These are phyloP conservation scores for Emmonsiellopsis sp. DNA, from an alignment of 2,329 filamentous ascomycete species.

Conservation along the genomic window DNA sequence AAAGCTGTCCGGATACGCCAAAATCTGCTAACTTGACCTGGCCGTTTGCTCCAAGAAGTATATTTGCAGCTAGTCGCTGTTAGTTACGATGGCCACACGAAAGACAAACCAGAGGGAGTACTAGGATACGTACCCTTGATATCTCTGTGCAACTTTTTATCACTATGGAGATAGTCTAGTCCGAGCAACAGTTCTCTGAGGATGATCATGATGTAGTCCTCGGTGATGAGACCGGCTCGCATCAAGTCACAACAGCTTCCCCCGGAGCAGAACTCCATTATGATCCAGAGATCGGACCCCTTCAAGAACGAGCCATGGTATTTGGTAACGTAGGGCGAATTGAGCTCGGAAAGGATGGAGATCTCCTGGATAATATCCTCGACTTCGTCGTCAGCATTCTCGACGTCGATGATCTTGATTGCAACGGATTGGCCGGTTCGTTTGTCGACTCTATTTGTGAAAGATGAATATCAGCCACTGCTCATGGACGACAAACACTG, in stretches of 20 bases:
- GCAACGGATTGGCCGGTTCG: constrained; percentile 87
- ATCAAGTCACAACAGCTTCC: constrained; percentile 93
- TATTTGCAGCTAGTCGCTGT: constrained; percentile 64
- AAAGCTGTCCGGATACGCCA: constrained; percentile 89
- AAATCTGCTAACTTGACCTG: constrained; percentile 98
- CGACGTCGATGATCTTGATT: constrained; percentile 97
- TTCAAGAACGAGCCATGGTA: constrained; percentile 97
- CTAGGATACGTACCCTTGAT: constrained; percentile 62
- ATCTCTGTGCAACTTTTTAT: constrained; percentile 93
- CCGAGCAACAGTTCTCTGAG: constrained; percentile 81
- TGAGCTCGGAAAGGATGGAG: constrained; percentile 88
- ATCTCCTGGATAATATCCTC: constrained; percentile 99
- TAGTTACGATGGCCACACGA: background rate
- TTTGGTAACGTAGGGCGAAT: constrained; percentile 92
- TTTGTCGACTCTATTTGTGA: constrained; percentile 65
- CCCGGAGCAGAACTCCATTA: constrained; percentile 98
- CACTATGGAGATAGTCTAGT: constrained; percentile 83
- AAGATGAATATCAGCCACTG: constrained; percentile 2
- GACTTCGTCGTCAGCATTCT: constrained; percentile 97
- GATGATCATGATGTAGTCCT: constrained; percentile 97
- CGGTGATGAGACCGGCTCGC: constrained; percentile 82
- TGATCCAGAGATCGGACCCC: constrained; percentile 94
- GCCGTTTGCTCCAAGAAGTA: constrained; percentile 77
- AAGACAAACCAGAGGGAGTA: background rate
- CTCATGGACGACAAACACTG: background rate